Evolutionary conservation across 2,329 filamentous ascomycete genomes (phyloP).

Genomic region (Neopestalotiopsis clavispora): DNA sequence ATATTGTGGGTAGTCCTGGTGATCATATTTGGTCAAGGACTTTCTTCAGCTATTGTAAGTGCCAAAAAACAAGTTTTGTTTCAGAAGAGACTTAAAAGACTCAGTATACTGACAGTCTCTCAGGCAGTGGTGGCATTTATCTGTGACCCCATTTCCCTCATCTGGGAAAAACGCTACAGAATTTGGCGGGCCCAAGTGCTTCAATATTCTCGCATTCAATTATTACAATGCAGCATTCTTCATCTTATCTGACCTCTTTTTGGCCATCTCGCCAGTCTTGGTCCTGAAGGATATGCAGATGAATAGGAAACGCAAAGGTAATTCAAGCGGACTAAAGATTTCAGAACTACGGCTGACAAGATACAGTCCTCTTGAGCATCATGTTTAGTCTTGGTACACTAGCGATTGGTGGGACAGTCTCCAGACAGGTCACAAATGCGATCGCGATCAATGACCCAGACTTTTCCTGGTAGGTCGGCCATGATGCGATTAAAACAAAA

Average conservation of each 20-base stretch:
- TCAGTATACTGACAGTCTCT: neutral
- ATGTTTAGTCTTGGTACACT: conserved; percentile 2
- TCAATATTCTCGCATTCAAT: neutral
- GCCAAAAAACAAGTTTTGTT: neutral
- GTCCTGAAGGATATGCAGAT: conserved; percentile 5
- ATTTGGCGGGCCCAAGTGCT: neutral
- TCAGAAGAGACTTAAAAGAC: neutral
- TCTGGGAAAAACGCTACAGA: neutral
- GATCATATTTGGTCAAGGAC: neutral
- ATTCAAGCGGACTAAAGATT: neutral
- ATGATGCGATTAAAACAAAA: too few species aligned
- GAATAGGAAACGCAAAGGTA: conserved; percentile 4
- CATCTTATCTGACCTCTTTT: neutral
- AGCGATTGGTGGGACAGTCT: neutral
- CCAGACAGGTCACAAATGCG: neutral
- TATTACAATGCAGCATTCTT: conserved; percentile 7
- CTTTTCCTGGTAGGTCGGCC: neutral
- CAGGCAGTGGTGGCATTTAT: neutral
- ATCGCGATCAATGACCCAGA: neutral
- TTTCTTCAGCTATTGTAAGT: neutral
- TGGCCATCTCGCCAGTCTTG: neutral
- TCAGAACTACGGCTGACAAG: neutral
- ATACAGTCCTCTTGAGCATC: neutral
- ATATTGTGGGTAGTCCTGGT: neutral
- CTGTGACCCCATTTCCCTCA: neutral